These are phyloP conservation scores for Gloeopeniophorella convolvens DNA, from an alignment of 768 basidiomycete genomes.

Conservation along the genomic window DNA sequence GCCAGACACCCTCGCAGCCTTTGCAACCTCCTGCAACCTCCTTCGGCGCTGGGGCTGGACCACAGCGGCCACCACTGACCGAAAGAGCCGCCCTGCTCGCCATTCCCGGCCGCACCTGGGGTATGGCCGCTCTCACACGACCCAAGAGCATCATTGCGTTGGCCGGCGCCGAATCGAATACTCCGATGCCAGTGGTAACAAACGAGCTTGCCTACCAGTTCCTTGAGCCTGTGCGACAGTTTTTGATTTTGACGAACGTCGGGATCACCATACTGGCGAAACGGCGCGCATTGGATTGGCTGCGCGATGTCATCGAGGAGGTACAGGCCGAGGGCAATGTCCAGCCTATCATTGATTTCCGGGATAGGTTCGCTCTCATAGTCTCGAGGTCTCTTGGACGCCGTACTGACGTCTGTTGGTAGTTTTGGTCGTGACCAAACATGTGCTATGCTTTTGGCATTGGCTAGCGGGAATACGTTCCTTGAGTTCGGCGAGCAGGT, in stretches of 20 bases:
- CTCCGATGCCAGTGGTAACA: slow-evolving; percentile 47
- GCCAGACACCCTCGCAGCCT: slow-evolving; percentile 47
- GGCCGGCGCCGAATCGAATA: slow-evolving; percentile 25
- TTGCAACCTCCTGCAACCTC: slow-evolving; percentile 35
- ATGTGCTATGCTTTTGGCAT: slow-evolving; percentile 83
- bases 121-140: slow-evolving; percentile 53
- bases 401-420: slow-evolving; percentile 8
- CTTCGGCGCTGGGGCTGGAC: slow-evolving; percentile 31
- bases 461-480: slow-evolving; percentile 82
- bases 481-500: slow-evolving; percentile 51
- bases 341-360: slow-evolving; percentile 77
- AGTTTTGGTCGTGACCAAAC: slow-evolving; percentile 92
- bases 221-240: slow-evolving; percentile 66
- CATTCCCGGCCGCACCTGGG: slow-evolving; percentile 81
- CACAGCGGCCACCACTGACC: slow-evolving; percentile 56
- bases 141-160: slow-evolving; percentile 29
- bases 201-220: slow-evolving; percentile 84
- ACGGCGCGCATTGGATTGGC: slow-evolving; percentile 77
- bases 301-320: slow-evolving; percentile 77
- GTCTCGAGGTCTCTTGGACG: slow-evolving; percentile 1
- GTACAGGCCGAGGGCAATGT: slow-evolving; percentile 69
- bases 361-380: slow-evolving; percentile 47
- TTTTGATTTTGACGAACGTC: slow-evolving; percentile 83
- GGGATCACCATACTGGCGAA: slow-evolving; percentile 78
- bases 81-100: slow-evolving; percentile 75